These are phyloP conservation scores for Lentinula lateritia DNA, from an alignment of 768 basidiomycete genomes.

Conservation along the genomic window DNA sequence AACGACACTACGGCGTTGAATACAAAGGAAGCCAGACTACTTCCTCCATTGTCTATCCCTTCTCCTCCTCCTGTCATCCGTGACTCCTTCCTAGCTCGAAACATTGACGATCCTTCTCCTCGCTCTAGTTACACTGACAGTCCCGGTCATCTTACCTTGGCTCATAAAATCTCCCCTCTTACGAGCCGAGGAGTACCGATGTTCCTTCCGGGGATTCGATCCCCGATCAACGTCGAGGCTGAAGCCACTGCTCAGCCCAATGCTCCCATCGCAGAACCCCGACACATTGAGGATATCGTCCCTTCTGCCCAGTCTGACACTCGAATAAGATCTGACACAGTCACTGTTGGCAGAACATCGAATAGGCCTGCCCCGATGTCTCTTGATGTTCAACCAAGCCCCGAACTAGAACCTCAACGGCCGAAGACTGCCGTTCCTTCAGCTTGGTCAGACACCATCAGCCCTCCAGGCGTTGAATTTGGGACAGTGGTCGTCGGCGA, in stretches of 20 bases:
- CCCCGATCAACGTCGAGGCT: neutral
- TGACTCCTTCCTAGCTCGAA: slow-evolving; percentile 13
- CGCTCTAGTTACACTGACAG: slow-evolving; percentile 13
- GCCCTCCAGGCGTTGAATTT: neutral
- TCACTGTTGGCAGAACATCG: neutral
- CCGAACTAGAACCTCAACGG: neutral
- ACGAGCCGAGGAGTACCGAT: slow-evolving; percentile 32
- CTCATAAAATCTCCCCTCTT: slow-evolving; percentile 30
- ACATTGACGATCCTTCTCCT: slow-evolving; percentile 28
- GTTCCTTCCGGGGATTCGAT: slow-evolving; percentile 17
- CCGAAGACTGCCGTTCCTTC: neutral
- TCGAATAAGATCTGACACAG: neutral
- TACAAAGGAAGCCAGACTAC: neutral
- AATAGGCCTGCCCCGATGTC: neutral
- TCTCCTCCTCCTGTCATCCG: neutral
- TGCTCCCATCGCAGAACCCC: neutral
- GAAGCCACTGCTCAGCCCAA: neutral
- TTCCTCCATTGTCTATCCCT: neutral
- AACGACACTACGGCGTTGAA: neutral
- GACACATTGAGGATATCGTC: neutral
- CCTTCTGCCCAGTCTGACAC: neutral
- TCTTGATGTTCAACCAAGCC: neutral
- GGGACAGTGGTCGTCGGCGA: neutral
- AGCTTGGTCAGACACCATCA: neutral
- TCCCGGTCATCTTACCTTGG: slow-evolving; percentile 27